phyloP scores from a whole-genome alignment of 768 basidiomycete genomes.

The Hygrocybe coccinea region DNA sequence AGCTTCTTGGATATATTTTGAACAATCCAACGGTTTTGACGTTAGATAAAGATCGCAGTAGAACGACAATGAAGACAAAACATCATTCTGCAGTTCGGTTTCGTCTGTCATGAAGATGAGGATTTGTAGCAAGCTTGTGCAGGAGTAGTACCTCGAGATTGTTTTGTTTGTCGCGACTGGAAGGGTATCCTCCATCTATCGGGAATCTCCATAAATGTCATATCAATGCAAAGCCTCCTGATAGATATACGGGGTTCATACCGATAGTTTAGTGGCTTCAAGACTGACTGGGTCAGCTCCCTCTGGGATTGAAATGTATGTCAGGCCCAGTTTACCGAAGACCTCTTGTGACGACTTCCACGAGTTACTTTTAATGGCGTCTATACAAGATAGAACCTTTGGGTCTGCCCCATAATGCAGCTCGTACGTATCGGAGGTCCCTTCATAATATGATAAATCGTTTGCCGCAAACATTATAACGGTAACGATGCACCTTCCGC shows the following conservation, averaged over 20 bases:
- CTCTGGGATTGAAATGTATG: constrained; percentile 47
- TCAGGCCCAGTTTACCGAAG: constrained; percentile 55
- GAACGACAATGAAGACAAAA: constrained; percentile 60
- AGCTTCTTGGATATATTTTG: constrained; percentile 59
- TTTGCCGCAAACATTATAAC: neutral
- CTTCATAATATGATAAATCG: constrained; percentile 2
- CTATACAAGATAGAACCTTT: constrained; percentile 41
- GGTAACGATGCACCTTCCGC: constrained; percentile 24
- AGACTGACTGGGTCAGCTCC: constrained; percentile 29
- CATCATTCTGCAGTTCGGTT: constrained; percentile 55
- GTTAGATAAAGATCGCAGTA: constrained; percentile 77
- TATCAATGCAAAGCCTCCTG: neutral
- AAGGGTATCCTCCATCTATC: constrained; percentile 57
- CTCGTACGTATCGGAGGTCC: constrained; percentile 52
- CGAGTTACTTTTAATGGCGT: constrained; percentile 46
- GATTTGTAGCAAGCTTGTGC: constrained; percentile 1
- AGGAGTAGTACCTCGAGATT: constrained; percentile 44
- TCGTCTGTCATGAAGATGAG: constrained; percentile 35
- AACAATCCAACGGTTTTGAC: constrained; percentile 58
- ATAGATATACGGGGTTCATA: constrained; percentile 12
- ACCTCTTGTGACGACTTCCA: constrained; percentile 54
- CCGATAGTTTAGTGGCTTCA: constrained; percentile 21
- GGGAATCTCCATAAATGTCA: constrained; percentile 40
- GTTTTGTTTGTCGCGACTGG: constrained; percentile 47
- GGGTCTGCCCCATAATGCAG: constrained; percentile 67